A percentile compares a stretch with the other conserved stretches of the same genome.
These are phyloP conservation scores for Linum tenue DNA, from an alignment of 345 rosid species.

Conservation along the genomic window DNA sequence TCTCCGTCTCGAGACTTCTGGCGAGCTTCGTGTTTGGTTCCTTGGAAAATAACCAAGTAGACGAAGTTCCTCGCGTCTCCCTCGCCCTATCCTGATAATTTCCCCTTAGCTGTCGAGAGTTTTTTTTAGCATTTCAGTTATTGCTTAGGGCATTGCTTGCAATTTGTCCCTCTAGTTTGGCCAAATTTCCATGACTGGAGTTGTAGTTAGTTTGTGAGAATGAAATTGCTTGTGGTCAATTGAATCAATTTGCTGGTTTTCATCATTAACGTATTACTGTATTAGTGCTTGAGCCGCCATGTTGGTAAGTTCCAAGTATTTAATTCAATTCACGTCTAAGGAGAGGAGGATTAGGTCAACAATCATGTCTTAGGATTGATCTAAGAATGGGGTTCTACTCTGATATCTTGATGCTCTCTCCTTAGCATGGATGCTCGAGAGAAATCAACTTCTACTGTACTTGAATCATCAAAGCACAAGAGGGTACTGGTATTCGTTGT, in stretches of 20 bases:
- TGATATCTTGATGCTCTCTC: constrained; percentile 4
- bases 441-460: constrained; percentile 36
- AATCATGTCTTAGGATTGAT: neutral
- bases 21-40: neutral
- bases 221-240: neutral
- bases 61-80: neutral
- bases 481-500: constrained; percentile 50
- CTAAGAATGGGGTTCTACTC: neutral
- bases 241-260: neutral
- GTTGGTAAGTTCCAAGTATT: neutral
- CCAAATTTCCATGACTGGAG: too few species aligned
- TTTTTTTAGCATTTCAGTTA: neutral
- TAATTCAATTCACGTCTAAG: too few species aligned
- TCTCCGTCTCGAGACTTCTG: neutral
- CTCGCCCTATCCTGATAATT: neutral
- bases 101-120: neutral
- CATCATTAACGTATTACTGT: too few species aligned
- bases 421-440: constrained; percentile 57
- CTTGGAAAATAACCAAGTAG: neutral
- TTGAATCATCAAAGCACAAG: constrained; percentile 49
- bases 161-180: too few species aligned
- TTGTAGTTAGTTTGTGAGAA: too few species aligned
- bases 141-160: neutral
- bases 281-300: neutral
- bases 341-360: neutral